Base-by-base conservation (phyloP, 257 asterid genomes). In the Nicotiana paniculata region DNA sequence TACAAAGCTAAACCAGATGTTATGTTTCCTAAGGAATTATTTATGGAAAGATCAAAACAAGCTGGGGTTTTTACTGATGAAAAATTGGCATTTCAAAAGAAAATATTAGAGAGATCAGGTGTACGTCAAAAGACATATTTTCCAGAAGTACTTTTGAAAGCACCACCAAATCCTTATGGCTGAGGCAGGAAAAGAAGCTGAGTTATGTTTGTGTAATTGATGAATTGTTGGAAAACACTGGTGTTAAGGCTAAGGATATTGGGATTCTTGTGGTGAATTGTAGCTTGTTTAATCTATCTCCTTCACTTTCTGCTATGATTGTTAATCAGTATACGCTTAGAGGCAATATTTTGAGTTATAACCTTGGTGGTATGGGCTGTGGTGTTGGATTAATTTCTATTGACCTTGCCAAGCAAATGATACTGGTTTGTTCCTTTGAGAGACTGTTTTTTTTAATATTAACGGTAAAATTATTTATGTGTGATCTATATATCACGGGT, bases 311-410 rank as follows among this genome's bases (percentile, higher is more conserved):
- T 5, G 93, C 96, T 0, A 92, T 92, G 98, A 53, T 92, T 43
- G 93, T 93, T 35, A 92, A 93, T 63, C 96, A 88, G 54, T 93
- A 92, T 80, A 91, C 92, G 88, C 92, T 93, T 24, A 88, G 96
- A 74, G 92, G 95, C 6, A 93, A 90, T 51, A 85, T 93, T 53
- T 77, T 89, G 89, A 92, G 96, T 90, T 93, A 89, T 3, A 93
- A 92, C 26, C 97, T 93, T 86, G 95, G 98, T 33, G 98, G 98
- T 24, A 93, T 93, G 97, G 98, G 98, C 0, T 93, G 98, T 82
- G 92, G 98, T 82, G 97, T 97, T 70, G 98, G 98, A 0, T 87
- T 93, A 7, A 90, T 93, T 79, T 91, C 98, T 6, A 90, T 92
- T 24, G 97, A 93, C 58, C 98, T 93, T 81, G 98, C 98, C 76